Evolutionary conservation across 305 asterid genomes (phyloP).

Genomic region (Solanum hybrid): DNA sequence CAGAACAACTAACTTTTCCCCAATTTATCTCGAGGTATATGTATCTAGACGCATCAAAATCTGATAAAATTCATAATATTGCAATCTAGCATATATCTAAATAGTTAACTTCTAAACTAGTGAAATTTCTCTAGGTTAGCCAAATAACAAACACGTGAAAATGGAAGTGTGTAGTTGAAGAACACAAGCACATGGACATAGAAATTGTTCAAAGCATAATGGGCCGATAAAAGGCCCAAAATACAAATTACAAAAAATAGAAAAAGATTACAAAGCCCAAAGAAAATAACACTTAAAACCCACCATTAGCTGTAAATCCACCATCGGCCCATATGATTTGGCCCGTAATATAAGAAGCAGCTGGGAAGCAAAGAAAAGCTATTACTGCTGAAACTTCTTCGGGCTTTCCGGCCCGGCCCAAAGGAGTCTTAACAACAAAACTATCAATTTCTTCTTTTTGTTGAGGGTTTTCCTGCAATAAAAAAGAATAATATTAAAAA

Average conservation of each 20-base stretch:
- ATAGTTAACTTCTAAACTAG: background rate
- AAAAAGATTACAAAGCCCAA: background rate
- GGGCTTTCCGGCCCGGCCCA: background rate
- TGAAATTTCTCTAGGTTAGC: background rate
- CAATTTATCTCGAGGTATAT: no score
- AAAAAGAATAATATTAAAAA: no score
- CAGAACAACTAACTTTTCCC: no score
- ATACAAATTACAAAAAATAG: background rate
- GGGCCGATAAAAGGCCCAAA: background rate
- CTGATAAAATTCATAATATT: no score
- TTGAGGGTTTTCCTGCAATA: background rate
- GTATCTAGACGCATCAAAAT: no score
- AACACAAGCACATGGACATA: background rate
- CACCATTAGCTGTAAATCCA: constrained; percentile 3
- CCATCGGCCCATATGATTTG: background rate
- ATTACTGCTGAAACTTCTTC: background rate
- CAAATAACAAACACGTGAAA: background rate
- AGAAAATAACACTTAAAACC: background rate
- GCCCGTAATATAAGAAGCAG: constrained; percentile 8
- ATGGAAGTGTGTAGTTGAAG: background rate
- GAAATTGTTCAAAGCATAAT: background rate
- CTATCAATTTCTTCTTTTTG: background rate
- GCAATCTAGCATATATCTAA: no score
- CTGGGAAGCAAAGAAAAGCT: constrained; percentile 10
- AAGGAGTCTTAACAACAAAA: background rate